phyloP scores from a whole-genome alignment of 495 filamentous ascomycete genomes.

The Sordaria brevicollis region DNA sequence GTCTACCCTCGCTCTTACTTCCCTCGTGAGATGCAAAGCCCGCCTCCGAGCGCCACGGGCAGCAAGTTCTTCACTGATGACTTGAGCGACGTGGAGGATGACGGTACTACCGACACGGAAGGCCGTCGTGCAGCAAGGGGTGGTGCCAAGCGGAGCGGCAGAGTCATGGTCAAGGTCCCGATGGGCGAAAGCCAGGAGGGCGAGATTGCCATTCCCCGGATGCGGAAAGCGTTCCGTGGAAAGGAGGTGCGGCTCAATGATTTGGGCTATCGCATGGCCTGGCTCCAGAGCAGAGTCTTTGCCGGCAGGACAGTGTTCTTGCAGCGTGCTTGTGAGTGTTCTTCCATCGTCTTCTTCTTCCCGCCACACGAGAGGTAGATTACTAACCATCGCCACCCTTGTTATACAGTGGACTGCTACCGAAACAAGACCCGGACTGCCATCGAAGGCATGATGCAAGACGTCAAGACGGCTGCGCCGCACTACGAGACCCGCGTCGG shows the following conservation, averaged over 20 bases:
- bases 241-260: constrained; percentile 87
- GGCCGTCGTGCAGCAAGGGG: constrained; percentile 20
- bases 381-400: background rate
- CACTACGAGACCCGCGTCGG: constrained; percentile 86
- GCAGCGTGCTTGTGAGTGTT: constrained; percentile 77
- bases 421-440: constrained; percentile 82
- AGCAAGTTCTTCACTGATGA: constrained; percentile 59
- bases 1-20: constrained; percentile 88
- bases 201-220: constrained; percentile 61
- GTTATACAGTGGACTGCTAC: constrained; percentile 73
- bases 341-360: background rate
- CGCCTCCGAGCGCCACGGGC: constrained; percentile 54
- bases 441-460: constrained; percentile 64
- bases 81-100: constrained; percentile 38
- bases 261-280: constrained; percentile 87
- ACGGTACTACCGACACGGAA: constrained; percentile 45
- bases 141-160: constrained; percentile 12
- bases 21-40: constrained; percentile 74
- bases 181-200: constrained; percentile 56
- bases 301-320: constrained; percentile 75
- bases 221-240: constrained; percentile 51
- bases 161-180: constrained; percentile 44
- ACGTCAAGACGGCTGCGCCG: constrained; percentile 56
- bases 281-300: constrained; percentile 86
- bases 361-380: background rate